Percentiles rank a stretch among this genome's conserved stretches.
Conservation (phyloP, 1,284 basidiomycete genomes). For the Earliella scabrosa region DNA sequence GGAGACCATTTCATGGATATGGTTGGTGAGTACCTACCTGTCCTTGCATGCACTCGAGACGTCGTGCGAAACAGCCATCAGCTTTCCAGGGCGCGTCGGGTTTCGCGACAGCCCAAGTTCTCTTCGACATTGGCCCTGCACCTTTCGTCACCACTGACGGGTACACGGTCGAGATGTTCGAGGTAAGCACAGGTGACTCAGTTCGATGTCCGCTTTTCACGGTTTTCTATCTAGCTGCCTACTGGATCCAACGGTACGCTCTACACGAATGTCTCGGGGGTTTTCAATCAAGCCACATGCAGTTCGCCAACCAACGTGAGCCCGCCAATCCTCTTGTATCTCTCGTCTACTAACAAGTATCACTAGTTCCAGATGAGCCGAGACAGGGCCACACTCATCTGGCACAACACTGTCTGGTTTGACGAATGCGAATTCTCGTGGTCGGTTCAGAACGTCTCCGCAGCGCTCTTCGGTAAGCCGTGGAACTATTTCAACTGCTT, state of each 20-base stretch:
- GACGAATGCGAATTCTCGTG: slow-evolving; percentile 46
- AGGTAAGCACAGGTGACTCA: slow-evolving; percentile 33
- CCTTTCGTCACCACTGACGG: slow-evolving; percentile 43
- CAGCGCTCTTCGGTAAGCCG: slow-evolving; percentile 44
- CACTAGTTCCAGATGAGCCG: slow-evolving; percentile 32
- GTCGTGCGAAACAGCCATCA: slow-evolving; percentile 21
- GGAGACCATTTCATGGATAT: slow-evolving; percentile 44
- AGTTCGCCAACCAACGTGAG: slow-evolving; percentile 35
- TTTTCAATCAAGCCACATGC: slow-evolving; percentile 50
- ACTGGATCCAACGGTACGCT: slow-evolving; percentile 42
- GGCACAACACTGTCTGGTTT: slow-evolving; percentile 44
- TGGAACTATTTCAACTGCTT: no score
- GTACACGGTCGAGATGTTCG: slow-evolving; percentile 51
- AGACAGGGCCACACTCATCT: slow-evolving; percentile 28
- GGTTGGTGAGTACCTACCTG: slow-evolving; percentile 40
- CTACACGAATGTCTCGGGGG: slow-evolving; percentile 48
- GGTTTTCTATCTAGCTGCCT: slow-evolving; percentile 23
- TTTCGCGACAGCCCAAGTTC: slow-evolving; percentile 50
- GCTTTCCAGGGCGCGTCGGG: slow-evolving; percentile 58
- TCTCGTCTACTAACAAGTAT: not conserved
- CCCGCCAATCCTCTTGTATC: not conserved
- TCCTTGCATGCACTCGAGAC: not conserved
- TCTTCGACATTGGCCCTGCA: slow-evolving; percentile 49
- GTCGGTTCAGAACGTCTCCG: slow-evolving; percentile 42
- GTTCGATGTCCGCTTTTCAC: no score